Percentiles rank a stretch among this genome's conserved stretches.
phyloP scores from a whole-genome alignment of 257 asterid genomes.

The Echium plantagineum region DNA sequence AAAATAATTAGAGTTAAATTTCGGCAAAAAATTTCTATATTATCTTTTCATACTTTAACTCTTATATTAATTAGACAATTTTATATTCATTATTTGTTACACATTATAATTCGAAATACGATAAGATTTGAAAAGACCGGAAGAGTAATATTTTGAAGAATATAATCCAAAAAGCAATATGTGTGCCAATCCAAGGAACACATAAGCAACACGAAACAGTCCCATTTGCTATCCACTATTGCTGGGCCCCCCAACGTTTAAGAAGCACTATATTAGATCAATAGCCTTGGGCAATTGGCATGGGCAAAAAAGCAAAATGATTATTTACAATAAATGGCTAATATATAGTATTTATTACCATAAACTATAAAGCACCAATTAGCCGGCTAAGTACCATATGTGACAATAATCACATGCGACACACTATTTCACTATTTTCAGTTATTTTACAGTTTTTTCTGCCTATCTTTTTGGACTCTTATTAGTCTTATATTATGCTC shows the following conservation, averaged over 20 bases:
- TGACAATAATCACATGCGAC: background rate
- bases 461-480: conserved; percentile 13
- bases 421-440: background rate
- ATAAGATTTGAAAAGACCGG: too few relatives aligned
- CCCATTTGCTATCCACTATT: conserved; percentile 8
- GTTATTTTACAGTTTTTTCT: background rate
- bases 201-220: background rate
- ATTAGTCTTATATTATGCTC: background rate
- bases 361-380: background rate
- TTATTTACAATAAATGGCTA: background rate
- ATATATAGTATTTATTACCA: background rate
- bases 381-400: background rate
- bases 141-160: too few relatives aligned
- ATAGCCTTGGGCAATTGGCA: too few relatives aligned
- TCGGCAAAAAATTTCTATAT: too few relatives aligned
- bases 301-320: conserved; percentile 12
- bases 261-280: conserved; percentile 1
- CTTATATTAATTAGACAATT: too few relatives aligned
- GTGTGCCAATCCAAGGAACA: background rate
- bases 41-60: too few relatives aligned
- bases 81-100: too few relatives aligned
- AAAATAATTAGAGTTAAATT: too few relatives aligned
- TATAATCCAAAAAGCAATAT: background rate
- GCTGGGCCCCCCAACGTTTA: background rate
- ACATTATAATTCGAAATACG: too few relatives aligned